Conservation (phyloP, 345 rosid species). For the Euphorbia lathyris region DNA sequence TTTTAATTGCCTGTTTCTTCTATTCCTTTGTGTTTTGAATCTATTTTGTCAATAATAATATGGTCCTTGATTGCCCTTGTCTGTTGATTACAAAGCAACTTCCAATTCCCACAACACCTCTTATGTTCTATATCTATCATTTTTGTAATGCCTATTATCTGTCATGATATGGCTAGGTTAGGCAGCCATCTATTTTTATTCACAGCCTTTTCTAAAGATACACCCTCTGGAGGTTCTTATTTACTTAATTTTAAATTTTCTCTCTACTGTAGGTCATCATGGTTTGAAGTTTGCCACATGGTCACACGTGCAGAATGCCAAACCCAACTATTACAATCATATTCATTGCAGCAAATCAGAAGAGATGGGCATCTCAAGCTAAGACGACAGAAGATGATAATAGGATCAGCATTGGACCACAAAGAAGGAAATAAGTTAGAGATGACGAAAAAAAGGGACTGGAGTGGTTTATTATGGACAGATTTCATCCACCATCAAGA, state of each 20-base stretch:
- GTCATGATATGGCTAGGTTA: not conserved
- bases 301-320: constrained; percentile 29
- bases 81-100: not conserved
- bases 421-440: constrained; percentile 23
- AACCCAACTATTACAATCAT: constrained; percentile 20
- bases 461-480: constrained; percentile 70
- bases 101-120: not conserved
- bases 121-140: not conserved
- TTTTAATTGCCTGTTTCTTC: not conserved
- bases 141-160: not conserved
- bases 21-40: not conserved
- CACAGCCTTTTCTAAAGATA: not conserved
- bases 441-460: constrained; percentile 48
- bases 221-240: not conserved
- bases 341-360: constrained; percentile 26
- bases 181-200: not conserved
- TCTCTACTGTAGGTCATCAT: constrained; percentile 38
- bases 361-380: constrained; percentile 64
- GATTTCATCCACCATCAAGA: constrained; percentile 81
- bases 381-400: constrained; percentile 44
- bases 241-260: not conserved
- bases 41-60: not conserved
- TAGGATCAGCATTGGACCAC: constrained; percentile 82
- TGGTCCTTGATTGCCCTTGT: not conserved
- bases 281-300: constrained; percentile 32